Conservation (phyloP, 2,329 filamentous ascomycete genomes). For the Venturia carpophila region DNA sequence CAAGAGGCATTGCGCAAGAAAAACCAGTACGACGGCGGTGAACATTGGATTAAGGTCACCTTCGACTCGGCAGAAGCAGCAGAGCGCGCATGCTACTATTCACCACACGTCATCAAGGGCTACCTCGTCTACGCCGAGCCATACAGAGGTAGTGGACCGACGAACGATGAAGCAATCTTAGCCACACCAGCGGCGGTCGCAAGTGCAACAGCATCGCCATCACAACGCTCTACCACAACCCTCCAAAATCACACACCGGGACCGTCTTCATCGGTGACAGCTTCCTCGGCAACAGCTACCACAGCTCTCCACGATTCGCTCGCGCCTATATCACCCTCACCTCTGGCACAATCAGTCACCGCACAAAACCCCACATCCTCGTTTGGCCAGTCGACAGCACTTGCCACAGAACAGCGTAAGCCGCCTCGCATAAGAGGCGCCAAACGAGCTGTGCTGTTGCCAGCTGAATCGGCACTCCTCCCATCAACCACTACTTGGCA, state of each 20-base stretch:
- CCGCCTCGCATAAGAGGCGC: constrained; percentile 30
- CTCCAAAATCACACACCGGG: constrained; percentile 21
- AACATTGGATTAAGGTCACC: constrained; percentile 72
- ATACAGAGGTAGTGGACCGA: constrained; percentile 39
- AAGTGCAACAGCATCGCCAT: constrained; percentile 29
- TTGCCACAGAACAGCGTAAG: neutral
- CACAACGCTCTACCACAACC: constrained; percentile 24
- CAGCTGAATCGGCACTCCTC: constrained; percentile 41
- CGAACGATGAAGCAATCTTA: constrained; percentile 36
- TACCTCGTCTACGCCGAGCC: constrained; percentile 42
- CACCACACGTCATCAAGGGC: constrained; percentile 41
- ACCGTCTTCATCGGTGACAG: constrained; percentile 30
- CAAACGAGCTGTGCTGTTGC: constrained; percentile 34
- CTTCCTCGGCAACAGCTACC: constrained; percentile 30
- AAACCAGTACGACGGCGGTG: constrained; percentile 71
- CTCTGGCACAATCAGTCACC: constrained; percentile 18
- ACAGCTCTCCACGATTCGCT: constrained; percentile 12
- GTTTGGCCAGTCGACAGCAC: constrained; percentile 23
- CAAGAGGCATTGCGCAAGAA: constrained; percentile 69
- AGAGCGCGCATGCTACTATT: constrained; percentile 40
- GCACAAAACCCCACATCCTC: constrained; percentile 26
- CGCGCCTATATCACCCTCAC: constrained; percentile 20
- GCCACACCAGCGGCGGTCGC: constrained; percentile 29
- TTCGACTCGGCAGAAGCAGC: constrained; percentile 43
- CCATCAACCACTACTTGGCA: constrained; percentile 37